These are phyloP conservation scores for Venturia asperata DNA, from an alignment of 2,329 filamentous ascomycete genomes.

Conservation along the genomic window DNA sequence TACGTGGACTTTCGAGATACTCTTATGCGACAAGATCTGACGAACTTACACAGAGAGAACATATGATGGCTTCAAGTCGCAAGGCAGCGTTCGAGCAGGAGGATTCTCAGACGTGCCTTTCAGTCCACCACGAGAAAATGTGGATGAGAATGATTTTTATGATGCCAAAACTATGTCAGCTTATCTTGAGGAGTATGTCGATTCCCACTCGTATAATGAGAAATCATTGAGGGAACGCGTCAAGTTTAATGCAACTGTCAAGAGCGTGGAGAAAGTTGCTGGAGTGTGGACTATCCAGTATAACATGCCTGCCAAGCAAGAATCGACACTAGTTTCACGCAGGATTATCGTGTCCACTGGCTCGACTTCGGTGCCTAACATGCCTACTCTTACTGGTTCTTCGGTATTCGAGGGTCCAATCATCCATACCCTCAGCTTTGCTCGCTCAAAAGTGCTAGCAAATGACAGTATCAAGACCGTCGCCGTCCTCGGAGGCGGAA, in stretches of 20 bases:
- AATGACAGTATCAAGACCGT: too few relatives aligned
- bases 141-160: not conserved
- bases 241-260: not conserved
- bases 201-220: slow-evolving; percentile 5
- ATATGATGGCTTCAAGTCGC: slow-evolving; percentile 11
- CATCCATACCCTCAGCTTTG: too few relatives aligned
- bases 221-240: slow-evolving; percentile 8
- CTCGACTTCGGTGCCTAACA: too few relatives aligned
- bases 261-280: slow-evolving; percentile 16
- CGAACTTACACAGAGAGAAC: not conserved
- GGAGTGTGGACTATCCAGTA: too few relatives aligned
- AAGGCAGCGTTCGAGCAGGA: not conserved
- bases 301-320: too few relatives aligned
- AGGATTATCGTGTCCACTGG: too few relatives aligned
- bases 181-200: slow-evolving; percentile 7
- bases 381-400: too few relatives aligned
- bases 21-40: not conserved
- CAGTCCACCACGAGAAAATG: not conserved
- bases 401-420: too few relatives aligned
- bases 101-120: slow-evolving; percentile 10
- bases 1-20: too few relatives aligned
- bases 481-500: too few relatives aligned
- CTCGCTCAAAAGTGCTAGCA: too few relatives aligned
- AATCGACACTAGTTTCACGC: too few relatives aligned
- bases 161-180: not conserved